Conservation (phyloP, 345 rosid species). For the Combretum micranthum region DNA sequence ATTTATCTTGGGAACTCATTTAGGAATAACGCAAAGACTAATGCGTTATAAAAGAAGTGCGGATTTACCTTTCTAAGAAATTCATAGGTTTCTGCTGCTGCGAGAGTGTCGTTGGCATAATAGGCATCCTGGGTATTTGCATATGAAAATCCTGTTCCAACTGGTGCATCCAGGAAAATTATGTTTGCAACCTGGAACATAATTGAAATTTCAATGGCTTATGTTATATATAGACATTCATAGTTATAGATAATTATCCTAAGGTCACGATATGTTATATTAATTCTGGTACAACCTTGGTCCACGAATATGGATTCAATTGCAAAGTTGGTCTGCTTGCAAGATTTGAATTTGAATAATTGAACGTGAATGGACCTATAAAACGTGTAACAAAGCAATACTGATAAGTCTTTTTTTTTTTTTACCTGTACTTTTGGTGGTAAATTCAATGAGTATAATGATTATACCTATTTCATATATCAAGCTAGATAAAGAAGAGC, state of each 20-base stretch:
- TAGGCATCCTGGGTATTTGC: constrained; percentile 13
- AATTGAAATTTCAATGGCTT: too few species aligned
- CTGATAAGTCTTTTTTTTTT: too few species aligned
- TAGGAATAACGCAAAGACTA: too few species aligned
- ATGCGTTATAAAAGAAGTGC: too few species aligned
- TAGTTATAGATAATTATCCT: too few species aligned
- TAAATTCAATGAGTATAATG: too few species aligned
- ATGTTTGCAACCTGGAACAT: constrained; percentile 18
- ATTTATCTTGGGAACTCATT: too few species aligned
- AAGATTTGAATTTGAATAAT: constrained; percentile 4
- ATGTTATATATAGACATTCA: too few species aligned
- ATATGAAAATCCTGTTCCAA: constrained; percentile 32
- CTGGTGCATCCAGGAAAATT: constrained; percentile 26
- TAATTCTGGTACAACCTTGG: constrained; percentile 12
- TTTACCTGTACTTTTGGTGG: too few species aligned
- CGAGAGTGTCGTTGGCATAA: constrained; percentile 9
- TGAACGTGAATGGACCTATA: constrained; percentile 22
- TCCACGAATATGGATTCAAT: constrained; percentile 20
- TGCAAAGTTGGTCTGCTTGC: constrained; percentile 16
- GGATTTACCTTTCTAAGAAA: constrained; percentile 20
- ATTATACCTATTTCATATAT: constrained; percentile 17
- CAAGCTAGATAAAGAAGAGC: constrained; percentile 19
- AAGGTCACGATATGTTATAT: neutral
- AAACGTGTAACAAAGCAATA: neutral
- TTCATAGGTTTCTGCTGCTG: constrained; percentile 6